phyloP scores from a whole-genome alignment of 257 asterid genomes.

The Striga asiatica region DNA sequence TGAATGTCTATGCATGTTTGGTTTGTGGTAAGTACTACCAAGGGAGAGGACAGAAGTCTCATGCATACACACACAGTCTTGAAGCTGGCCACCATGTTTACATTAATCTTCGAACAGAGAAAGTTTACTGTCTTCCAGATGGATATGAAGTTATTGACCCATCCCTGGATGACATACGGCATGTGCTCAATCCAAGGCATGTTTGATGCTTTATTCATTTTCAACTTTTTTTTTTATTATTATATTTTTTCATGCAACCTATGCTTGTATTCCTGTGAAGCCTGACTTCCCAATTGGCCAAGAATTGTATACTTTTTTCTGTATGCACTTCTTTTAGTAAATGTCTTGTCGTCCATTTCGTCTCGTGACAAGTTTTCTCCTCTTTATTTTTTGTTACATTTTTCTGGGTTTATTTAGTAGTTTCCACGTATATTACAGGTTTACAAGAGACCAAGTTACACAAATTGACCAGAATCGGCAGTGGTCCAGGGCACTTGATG shows the following conservation, averaged over 20 bases:
- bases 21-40: slow-evolving; percentile 96
- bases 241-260: not conserved
- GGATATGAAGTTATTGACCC: slow-evolving; percentile 93
- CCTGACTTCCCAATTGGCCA: not conserved
- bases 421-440: slow-evolving; percentile 35
- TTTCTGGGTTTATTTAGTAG: not conserved
- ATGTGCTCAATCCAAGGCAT: slow-evolving; percentile 89
- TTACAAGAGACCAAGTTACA: slow-evolving; percentile 62
- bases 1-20: slow-evolving; percentile 94
- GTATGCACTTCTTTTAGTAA: slow-evolving; percentile 1
- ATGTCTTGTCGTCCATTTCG: no score
- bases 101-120: slow-evolving; percentile 89
- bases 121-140: slow-evolving; percentile 97
- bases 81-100: slow-evolving; percentile 96
- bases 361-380: not conserved
- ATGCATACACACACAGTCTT: slow-evolving; percentile 95
- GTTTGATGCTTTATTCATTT: slow-evolving; percentile 4
- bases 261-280: not conserved
- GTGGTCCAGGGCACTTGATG: slow-evolving; percentile 99
- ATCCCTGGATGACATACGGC: slow-evolving; percentile 85
- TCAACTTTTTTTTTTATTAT: not conserved
- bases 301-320: not conserved
- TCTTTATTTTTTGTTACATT: not conserved
- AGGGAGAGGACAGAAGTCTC: slow-evolving; percentile 94
- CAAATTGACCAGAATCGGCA: slow-evolving; percentile 70